Evolutionary conservation across 495 filamentous ascomycete species (phyloP), one percentile per base, ranked within the genome.

Genomic region (Tuber microsphaerosporum): DNA sequence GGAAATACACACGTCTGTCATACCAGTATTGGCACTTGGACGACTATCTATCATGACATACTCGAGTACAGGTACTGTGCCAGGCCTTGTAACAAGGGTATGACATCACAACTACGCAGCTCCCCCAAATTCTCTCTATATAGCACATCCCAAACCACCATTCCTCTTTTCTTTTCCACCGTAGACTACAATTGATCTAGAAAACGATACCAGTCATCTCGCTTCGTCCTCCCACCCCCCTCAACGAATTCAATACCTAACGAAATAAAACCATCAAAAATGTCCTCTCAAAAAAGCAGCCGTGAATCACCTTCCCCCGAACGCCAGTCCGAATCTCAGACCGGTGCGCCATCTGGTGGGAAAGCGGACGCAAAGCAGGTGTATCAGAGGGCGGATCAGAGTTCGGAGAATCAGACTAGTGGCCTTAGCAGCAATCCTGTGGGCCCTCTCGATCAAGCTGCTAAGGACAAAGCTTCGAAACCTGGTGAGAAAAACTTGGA

Each of bases 251-350:
- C 44, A 45, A 45, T 17, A 45, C 44, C 44, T 17, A 41, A 71
- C 69, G 69, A 78, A 83, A 69, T 71, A n/a, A 42, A 83, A 75
- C 65, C 42, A 44, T 39, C 65, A 73, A 86, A 72, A 81, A 91
- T 91, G 90, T 90, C 90, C 74, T 84, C 86, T 41, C 85, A 84
- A 56, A 86, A 87, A 84, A 80, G 86, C 81, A 92, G 93, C 84
- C 91, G 90, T 79, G 89, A 97, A 83, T 98, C 94, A 16, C 94
- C 94, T 20, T 85, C 89, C 26, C 93, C 92, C 14, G 91, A 93
- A 85, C 71, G 80, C 71, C 91, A 92, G 82, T 82, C 87, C n/a
- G 89, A 87, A 73, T 83, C 85, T 44, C 94, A 97, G 84, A 31
- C 74, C 3, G 77, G 73, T 17, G 71, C 78, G 2, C 77, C 76